A percentile compares a stretch with the other conserved stretches of the same genome.
These are phyloP conservation scores for Blumeriella jaapii DNA, from an alignment of 2,329 filamentous ascomycete species.

Conservation along the genomic window DNA sequence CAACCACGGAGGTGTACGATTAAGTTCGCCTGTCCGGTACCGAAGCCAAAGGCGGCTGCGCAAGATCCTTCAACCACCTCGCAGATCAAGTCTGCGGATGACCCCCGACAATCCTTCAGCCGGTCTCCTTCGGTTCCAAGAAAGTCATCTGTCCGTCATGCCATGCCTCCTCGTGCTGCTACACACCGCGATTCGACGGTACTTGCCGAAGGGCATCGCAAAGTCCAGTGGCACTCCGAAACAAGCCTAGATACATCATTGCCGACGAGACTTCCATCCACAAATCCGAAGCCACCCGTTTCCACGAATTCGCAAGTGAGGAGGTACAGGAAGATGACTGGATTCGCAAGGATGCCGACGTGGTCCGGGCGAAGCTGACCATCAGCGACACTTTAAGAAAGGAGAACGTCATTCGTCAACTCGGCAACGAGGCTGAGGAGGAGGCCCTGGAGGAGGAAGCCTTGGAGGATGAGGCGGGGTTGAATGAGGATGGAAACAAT, in stretches of 20 bases:
- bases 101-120: slow-evolving; percentile 10
- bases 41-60: slow-evolving; percentile 30
- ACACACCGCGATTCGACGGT: slow-evolving; percentile 20
- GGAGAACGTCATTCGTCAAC: slow-evolving; percentile 75
- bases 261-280: slow-evolving; percentile 23
- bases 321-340: slow-evolving; percentile 78
- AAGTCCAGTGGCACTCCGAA: slow-evolving; percentile 30
- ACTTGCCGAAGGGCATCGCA: slow-evolving; percentile 28
- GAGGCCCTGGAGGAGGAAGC: slow-evolving; percentile 66
- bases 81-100: slow-evolving; percentile 12
- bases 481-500: slow-evolving; percentile 39
- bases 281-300: slow-evolving; percentile 45
- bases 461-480: slow-evolving; percentile 33
- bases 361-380: slow-evolving; percentile 57
- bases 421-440: slow-evolving; percentile 84
- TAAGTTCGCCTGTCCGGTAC: slow-evolving; percentile 63
- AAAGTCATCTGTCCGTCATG: slow-evolving; percentile 19
- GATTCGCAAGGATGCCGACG: slow-evolving; percentile 55
- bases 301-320: slow-evolving; percentile 88
- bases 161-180: not conserved
- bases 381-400: slow-evolving; percentile 83
- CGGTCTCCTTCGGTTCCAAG: slow-evolving; percentile 23
- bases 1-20: slow-evolving; percentile 49
- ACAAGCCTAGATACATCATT: slow-evolving; percentile 26
- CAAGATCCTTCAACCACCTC: slow-evolving; percentile 4